Evolutionary conservation across 169 alveolate genomes (phyloP).

Genomic region (Babesia caballi): DNA sequence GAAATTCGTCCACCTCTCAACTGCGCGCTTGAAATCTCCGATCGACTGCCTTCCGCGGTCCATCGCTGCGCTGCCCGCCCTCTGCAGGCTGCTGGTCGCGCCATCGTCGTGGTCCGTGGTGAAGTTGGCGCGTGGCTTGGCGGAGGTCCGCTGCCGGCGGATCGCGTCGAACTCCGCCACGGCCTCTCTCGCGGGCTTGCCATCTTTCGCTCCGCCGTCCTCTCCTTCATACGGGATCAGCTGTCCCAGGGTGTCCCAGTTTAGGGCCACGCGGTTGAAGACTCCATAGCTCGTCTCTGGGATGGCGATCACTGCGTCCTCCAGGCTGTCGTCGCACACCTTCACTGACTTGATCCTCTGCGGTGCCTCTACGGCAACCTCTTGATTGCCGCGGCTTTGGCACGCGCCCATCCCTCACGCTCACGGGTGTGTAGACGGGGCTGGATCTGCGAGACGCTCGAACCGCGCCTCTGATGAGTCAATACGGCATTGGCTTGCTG

Average conservation of each 20-base stretch:
- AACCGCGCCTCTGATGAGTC: background rate
- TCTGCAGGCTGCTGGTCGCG: background rate
- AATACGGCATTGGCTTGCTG: background rate
- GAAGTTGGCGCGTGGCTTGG: slow-evolving; percentile 3
- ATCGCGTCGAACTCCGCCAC: background rate
- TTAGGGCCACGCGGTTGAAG: background rate
- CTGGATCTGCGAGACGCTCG: background rate
- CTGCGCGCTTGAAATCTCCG: background rate
- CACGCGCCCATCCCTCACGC: slow-evolving; percentile 1
- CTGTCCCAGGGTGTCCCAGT: slow-evolving; percentile 23
- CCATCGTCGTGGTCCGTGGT: background rate
- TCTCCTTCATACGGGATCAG: slow-evolving; percentile 16
- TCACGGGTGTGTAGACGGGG: slow-evolving; percentile 16
- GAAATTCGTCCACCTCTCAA: slow-evolving; percentile 30
- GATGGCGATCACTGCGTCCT: background rate
- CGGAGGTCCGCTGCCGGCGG: slow-evolving; percentile 4
- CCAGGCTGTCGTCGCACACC: slow-evolving; percentile 7
- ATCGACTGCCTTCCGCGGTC: background rate
- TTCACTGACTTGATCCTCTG: background rate
- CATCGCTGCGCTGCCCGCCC: background rate
- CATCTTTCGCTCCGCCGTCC: background rate
- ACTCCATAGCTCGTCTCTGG: slow-evolving; percentile 14
- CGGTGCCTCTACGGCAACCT: slow-evolving; percentile 3
- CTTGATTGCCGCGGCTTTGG: background rate
- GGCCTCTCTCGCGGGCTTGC: background rate